These are phyloP conservation scores for Candida boidinii DNA, from an alignment of 805 yeast genomes.

Conservation along the genomic window DNA sequence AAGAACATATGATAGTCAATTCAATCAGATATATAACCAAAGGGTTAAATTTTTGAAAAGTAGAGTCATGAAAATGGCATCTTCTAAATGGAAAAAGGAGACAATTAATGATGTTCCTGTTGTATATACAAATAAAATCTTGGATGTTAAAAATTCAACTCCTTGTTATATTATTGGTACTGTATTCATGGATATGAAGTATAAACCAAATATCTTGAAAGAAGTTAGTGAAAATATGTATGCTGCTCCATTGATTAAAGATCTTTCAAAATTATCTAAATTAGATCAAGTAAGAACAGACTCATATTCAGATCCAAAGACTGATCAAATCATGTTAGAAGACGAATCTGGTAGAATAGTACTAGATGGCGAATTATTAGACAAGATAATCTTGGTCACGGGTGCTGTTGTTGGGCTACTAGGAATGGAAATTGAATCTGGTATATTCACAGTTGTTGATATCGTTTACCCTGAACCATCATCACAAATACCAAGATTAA, in stretches of 20 bases:
- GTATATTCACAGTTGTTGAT: conserved; percentile 78
- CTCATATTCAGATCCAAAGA: conserved; percentile 45
- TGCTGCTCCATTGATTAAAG: conserved; percentile 33
- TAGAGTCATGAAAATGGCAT: conserved; percentile 36
- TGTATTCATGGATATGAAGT: conserved; percentile 71
- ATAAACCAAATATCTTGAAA: conserved; percentile 75
- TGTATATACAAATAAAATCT: conserved; percentile 33
- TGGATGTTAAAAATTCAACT: conserved; percentile 55
- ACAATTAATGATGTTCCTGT: conserved; percentile 25
- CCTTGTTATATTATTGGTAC: conserved; percentile 86
- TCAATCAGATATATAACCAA: conserved; percentile 44
- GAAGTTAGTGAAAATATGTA: conserved; percentile 63
- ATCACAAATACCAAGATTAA: conserved; percentile 37
- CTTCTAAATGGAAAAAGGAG: conserved; percentile 30
- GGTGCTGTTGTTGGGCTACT: conserved; percentile 83
- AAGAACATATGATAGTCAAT: conserved; percentile 47
- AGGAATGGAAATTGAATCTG: conserved; percentile 80
- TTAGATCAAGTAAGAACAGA: conserved; percentile 23
- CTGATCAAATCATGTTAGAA: conserved; percentile 67
- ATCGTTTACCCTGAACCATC: conserved; percentile 61
- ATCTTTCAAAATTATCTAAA: conserved; percentile 24
- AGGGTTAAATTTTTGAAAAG: conserved; percentile 42
- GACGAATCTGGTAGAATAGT: conserved; percentile 88
- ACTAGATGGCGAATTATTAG: conserved; percentile 53
- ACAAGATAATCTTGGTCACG: conserved; percentile 63